Base-by-base conservation (phyloP, 371 early-diverging fungal species). In the Dichotomocladium elegans region DNA sequence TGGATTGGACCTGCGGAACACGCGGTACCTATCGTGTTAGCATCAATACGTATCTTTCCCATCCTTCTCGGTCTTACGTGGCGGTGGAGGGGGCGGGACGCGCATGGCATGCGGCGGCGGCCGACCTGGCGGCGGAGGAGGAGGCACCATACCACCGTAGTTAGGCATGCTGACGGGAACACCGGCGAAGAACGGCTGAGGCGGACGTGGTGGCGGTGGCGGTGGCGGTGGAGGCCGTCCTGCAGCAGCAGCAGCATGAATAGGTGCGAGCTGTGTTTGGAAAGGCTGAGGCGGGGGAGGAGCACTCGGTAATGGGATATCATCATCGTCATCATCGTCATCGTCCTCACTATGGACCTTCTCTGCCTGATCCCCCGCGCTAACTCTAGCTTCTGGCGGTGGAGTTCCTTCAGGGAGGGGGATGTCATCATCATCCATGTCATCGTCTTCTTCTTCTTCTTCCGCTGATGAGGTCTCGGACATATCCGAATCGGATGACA, bases 271-370 rank as follows among this genome's bases (percentile, higher is more conserved):
- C 48, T 67, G 67, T 19, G 42, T 56, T 41, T 60, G 57, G 55
- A 67, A 67, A 2, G 72, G 70, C 50, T 61, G 58, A 27, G 61
- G 61, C 21, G 77, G 77, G 17, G 70, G 72, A 27, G 77, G 77
- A 0, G 72, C 77, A 43, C 66, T 60, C 24, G 77, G 77, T 25
- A 76, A 51, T 19, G 77, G 77, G 24, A 76, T 72, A 47, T 70
- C 72, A 44, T 68, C 65, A 42, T 70, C 71, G 46, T 68, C 68
- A 44, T 72, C 73, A 15, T 69, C 60, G 1, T 52, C 60, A 6
- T 58, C 55, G 28, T 51, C 62, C 31, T 40, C 45, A 9, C 60
- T 45, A 27, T 41, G 51, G 19, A 26, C 21, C 17, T 54, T 42
- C 14, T 31, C 14, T 27, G 47, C 14, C 29, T 4, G 29, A 24